These are phyloP conservation scores for Magnusiomyces paraingens DNA, from an alignment of 1,139 yeast species.

Conservation along the genomic window DNA sequence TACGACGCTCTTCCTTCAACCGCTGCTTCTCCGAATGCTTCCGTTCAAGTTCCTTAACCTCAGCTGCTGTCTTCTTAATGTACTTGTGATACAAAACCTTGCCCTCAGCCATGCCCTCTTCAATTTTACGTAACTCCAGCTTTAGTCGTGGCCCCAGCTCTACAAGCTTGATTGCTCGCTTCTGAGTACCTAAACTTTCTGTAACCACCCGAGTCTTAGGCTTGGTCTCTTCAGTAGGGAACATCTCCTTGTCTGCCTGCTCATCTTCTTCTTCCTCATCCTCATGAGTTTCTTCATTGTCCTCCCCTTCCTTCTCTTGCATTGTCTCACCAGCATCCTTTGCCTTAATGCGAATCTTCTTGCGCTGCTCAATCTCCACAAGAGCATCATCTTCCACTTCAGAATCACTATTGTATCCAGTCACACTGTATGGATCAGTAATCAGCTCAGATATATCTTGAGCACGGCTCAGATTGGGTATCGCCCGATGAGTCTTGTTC, in stretches of 20 bases:
- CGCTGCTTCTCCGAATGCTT: constrained; percentile 57
- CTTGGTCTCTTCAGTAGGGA: background rate
- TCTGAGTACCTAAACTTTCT: constrained; percentile 38
- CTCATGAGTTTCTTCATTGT: constrained; percentile 4
- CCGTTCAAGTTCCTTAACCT: constrained; percentile 56
- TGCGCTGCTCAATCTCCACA: constrained; percentile 53
- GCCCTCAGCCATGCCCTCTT: constrained; percentile 84
- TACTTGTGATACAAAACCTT: constrained; percentile 78
- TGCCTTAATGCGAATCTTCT: constrained; percentile 20
- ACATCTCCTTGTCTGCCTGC: background rate
- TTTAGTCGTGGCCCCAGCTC: constrained; percentile 92
- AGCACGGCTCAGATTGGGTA: constrained; percentile 68
- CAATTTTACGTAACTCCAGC: constrained; percentile 73
- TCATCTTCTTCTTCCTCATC: constrained; percentile 25
- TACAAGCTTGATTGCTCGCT: constrained; percentile 84
- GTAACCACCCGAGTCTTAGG: background rate
- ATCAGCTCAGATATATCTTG: constrained; percentile 77
- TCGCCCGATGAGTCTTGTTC: constrained; percentile 43
- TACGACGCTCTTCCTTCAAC: constrained; percentile 65
- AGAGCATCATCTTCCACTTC: constrained; percentile 86
- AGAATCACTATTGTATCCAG: constrained; percentile 78
- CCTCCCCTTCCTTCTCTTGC: constrained; percentile 5
- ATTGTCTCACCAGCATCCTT: constrained; percentile 15
- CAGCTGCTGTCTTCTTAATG: constrained; percentile 55
- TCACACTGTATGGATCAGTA: constrained; percentile 74